These are phyloP conservation scores for Malassezia brasiliensis DNA, from an alignment of 1,284 basidiomycete genomes.

Conservation along the genomic window DNA sequence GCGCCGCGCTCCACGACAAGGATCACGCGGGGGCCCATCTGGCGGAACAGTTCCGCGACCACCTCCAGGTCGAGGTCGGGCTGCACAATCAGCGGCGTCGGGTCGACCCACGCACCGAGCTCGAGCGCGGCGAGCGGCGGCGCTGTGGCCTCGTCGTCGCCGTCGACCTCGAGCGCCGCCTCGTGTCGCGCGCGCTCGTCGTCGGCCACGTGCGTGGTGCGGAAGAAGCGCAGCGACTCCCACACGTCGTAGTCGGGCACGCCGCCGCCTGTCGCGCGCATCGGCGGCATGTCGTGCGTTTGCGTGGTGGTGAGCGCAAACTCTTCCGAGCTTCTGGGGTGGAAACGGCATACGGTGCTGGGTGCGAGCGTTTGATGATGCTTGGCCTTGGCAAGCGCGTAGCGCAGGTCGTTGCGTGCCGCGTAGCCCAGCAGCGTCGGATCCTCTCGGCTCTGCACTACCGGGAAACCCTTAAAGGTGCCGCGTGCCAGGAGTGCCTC, in stretches of 20 bases:
- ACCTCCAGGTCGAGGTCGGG: conserved; percentile 87
- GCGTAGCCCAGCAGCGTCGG: conserved; percentile 74
- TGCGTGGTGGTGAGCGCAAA: conserved; percentile 8
- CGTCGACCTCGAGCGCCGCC: background rate
- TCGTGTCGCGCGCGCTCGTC: background rate
- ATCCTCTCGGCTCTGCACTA: conserved; percentile 56
- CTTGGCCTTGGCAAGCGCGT: conserved; percentile 62
- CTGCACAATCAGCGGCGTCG: conserved; percentile 89
- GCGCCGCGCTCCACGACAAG: conserved; percentile 71
- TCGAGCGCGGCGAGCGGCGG: background rate
- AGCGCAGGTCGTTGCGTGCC: conserved; percentile 70
- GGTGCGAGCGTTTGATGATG: conserved; percentile 20
- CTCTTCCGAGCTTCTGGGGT: conserved; percentile 5
- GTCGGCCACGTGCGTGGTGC: background rate
- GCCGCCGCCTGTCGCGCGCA: background rate
- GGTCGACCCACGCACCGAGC: conserved; percentile 35
- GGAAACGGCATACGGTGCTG: conserved; percentile 35
- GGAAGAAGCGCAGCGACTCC: background rate
- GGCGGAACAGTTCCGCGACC: conserved; percentile 63
- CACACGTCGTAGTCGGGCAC: background rate
- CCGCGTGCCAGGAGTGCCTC: conserved; percentile 44
- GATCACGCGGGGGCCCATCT: conserved; percentile 67
- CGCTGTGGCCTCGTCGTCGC: background rate
- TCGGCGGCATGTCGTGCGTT: background rate
- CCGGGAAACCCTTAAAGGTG: conserved; percentile 79